Base-by-base conservation (phyloP, 176 grass and related monocot species). In the Elymus sibiricus region DNA sequence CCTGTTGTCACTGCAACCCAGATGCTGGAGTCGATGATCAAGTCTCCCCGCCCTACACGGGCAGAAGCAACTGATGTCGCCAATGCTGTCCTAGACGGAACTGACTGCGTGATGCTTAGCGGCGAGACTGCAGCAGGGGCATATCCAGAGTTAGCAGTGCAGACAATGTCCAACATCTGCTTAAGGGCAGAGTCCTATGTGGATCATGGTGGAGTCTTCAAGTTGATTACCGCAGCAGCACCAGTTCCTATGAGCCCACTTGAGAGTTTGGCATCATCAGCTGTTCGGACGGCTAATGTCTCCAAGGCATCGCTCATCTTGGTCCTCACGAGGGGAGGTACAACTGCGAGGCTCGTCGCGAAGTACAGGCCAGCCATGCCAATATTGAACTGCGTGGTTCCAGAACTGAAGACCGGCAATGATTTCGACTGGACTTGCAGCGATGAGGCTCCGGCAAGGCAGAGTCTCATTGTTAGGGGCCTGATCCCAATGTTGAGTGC, bases 11-110 rank as follows among this genome's bases (percentile, higher is more conserved):
- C 95, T 37, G 95, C 95, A 61, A 95, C 95, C 13, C 95, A 95
- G 80, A 98, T 98, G 93, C 83, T 98, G 11, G 95, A 95, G 77
- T 95, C 95, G 1, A 95, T 98, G 95, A 98, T 98, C 49, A 98
- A 98, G 65, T 98, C 93, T 79, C 95, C 91, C 40, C 85, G 91
- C 7, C 95, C 95, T 27, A 98, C 93, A 83, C 84, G 91, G 22
- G 95, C 91, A 17, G 91, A 95, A 79, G 95, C 95, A 16, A 98
- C 95, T 8, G 95, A 95, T 78, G 91, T 95, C 0, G 95, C 89
- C 35, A 98, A 98, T 87, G 95, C 93, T 64, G 93, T 95, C 60
- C 89, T 95, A 9, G 93, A 98, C 62, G 93, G 95, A 76, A 90
- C 93, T 29, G 93, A 95, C 28, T 98, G 93, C 58, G 93, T 95